Conservation (phyloP, 2,329 filamentous ascomycete genomes). For the Corynespora cassiicola region DNA sequence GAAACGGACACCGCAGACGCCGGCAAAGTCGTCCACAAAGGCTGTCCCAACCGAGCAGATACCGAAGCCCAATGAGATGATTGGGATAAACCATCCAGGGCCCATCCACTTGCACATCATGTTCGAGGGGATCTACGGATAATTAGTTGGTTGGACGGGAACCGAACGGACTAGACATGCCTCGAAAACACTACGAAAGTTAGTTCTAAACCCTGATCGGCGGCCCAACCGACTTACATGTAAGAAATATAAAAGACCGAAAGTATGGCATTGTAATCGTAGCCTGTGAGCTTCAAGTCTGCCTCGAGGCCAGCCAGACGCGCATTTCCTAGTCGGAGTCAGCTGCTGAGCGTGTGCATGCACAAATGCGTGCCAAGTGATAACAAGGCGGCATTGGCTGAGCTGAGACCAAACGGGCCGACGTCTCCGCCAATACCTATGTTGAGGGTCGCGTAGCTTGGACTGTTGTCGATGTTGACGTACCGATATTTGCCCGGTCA, state of each 20-base stretch:
- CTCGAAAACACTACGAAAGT: conserved; percentile 35
- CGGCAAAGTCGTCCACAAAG: conserved; percentile 64
- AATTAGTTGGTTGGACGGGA: conserved; percentile 64
- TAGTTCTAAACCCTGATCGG: too few species aligned
- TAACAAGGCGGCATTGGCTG: too few species aligned
- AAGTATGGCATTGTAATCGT: conserved; percentile 74
- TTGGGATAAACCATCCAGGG: conserved; percentile 74
- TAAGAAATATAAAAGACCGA: conserved; percentile 76
- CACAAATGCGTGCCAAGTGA: background rate
- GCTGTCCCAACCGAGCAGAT: conserved; percentile 69
- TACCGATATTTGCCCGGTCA: conserved; percentile 76
- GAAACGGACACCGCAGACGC: conserved; percentile 68
- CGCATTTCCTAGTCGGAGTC: conserved; percentile 65
- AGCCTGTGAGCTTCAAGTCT: conserved; percentile 64
- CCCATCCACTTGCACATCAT: conserved; percentile 74
- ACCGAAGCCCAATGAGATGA: conserved; percentile 68
- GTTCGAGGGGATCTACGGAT: conserved; percentile 68
- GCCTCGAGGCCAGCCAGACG: conserved; percentile 69
- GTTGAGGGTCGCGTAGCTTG: too few species aligned
- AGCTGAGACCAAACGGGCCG: too few species aligned
- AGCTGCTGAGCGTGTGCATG: conserved; percentile 1
- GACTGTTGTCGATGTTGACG: conserved; percentile 14
- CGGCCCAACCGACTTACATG: too few species aligned
- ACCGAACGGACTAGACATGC: conserved; percentile 65
- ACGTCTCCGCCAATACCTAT: too few species aligned